Percentiles rank a stretch among this genome's conserved stretches.
Conservation (phyloP, 2,329 filamentous ascomycete species). For the Talaromyces funiculosus region DNA sequence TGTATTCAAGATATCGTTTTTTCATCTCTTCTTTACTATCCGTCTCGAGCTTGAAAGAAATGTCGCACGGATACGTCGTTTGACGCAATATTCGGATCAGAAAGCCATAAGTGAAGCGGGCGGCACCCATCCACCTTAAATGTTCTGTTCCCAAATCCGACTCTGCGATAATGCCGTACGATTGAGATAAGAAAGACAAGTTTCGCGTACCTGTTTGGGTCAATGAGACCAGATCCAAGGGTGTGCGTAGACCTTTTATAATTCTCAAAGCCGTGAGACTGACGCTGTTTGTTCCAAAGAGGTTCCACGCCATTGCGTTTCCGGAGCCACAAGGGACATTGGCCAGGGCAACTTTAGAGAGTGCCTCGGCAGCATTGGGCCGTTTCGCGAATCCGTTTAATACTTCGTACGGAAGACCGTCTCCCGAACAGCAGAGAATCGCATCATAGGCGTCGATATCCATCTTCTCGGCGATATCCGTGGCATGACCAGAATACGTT, state of each 20-base stretch:
- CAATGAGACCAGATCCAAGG: constrained; percentile 79
- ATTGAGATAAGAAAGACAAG: constrained; percentile 85
- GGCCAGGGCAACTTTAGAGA: constrained; percentile 71
- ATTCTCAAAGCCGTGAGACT: constrained; percentile 74
- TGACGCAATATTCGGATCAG: constrained; percentile 69
- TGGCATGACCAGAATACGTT: constrained; percentile 66
- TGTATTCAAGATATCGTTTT: constrained; percentile 59
- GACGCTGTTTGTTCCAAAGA: constrained; percentile 72
- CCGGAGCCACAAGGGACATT: constrained; percentile 90
- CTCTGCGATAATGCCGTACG: constrained; percentile 85
- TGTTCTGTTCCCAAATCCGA: constrained; percentile 84
- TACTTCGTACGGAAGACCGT: constrained; percentile 85
- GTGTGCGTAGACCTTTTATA: constrained; percentile 79
- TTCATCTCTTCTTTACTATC: constrained; percentile 69
- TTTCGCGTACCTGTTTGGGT: constrained; percentile 71
- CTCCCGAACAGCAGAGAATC: constrained; percentile 82
- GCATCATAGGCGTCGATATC: constrained; percentile 79
- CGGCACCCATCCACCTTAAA: constrained; percentile 84
- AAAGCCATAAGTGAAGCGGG: constrained; percentile 80
- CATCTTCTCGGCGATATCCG: constrained; percentile 67
- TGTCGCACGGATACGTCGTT: constrained; percentile 79
- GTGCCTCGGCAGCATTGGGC: constrained; percentile 65
- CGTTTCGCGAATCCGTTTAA: constrained; percentile 86
- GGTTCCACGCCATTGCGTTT: constrained; percentile 87
- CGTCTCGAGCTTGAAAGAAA: constrained; percentile 78